Conservation (phyloP, 2,329 filamentous ascomycete genomes). For the Botrytis squamosa region DNA sequence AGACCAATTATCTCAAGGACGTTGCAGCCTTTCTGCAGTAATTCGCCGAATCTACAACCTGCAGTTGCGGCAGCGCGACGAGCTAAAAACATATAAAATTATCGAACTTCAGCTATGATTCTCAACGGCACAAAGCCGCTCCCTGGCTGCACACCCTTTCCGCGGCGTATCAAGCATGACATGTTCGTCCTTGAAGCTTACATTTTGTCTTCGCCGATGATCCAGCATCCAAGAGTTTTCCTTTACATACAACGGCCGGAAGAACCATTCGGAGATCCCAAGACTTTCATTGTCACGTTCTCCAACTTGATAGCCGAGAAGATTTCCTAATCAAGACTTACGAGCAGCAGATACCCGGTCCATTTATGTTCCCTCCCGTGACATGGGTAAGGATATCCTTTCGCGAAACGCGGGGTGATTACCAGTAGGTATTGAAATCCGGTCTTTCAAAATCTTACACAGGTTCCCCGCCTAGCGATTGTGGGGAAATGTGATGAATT, state of each 20-base stretch:
- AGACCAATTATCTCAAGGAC: not conserved
- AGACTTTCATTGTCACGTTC: constrained; percentile 13
- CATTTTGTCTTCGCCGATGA: constrained; percentile 17
- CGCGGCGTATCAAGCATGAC: constrained; percentile 18
- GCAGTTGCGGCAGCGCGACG: not conserved
- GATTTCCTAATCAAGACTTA: constrained; percentile 14
- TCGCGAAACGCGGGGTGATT: constrained; percentile 16
- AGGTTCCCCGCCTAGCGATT: not conserved
- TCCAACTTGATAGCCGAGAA: not conserved
- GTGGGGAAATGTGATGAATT: constrained; percentile 4
- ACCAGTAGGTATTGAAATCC: not conserved
- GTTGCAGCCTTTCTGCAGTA: constrained; percentile 5
- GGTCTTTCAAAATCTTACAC: not conserved
- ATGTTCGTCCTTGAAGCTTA: constrained; percentile 16
- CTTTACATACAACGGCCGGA: constrained; percentile 6
- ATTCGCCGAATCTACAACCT: constrained; percentile 18
- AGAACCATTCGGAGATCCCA: constrained; percentile 12
- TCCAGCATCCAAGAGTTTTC: not conserved
- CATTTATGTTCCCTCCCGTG: constrained; percentile 6
- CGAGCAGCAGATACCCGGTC: constrained; percentile 17
- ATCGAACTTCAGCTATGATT: constrained; percentile 6
- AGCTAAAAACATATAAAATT: not conserved
- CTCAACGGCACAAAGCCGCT: not conserved
- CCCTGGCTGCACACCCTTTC: constrained; percentile 10
- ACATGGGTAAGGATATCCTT: not conserved